These are phyloP conservation scores for Wickerhamomyces tratensis DNA, from an alignment of 805 yeast genomes.

Conservation along the genomic window DNA sequence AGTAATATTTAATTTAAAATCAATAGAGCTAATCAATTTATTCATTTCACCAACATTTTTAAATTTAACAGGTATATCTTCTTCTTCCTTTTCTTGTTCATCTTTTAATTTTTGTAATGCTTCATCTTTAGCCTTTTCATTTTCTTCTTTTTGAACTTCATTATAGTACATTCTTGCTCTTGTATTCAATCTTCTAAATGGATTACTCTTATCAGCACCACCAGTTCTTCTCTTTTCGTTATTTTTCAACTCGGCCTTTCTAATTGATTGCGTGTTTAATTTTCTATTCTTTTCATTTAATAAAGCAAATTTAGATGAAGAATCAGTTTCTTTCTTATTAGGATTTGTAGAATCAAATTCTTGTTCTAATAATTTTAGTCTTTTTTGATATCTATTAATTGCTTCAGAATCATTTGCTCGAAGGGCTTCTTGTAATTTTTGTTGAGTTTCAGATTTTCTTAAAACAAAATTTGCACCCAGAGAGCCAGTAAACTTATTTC, in stretches of 20 bases:
- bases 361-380: constrained; percentile 30
- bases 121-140: constrained; percentile 47
- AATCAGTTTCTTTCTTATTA: constrained; percentile 27
- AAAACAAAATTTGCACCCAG: constrained; percentile 71
- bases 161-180: constrained; percentile 75
- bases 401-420: constrained; percentile 41
- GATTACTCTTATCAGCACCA: constrained; percentile 49
- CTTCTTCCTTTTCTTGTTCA: constrained; percentile 30
- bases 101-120: constrained; percentile 36
- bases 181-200: constrained; percentile 85
- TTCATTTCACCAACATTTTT: constrained; percentile 52
- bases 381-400: constrained; percentile 35
- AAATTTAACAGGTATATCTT: constrained; percentile 35
- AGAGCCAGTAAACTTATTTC: constrained; percentile 50
- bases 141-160: constrained; percentile 42
- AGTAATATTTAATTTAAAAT: constrained; percentile 28
- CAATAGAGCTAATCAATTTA: constrained; percentile 33
- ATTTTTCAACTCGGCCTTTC: constrained; percentile 68
- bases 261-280: constrained; percentile 64
- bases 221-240: constrained; percentile 41
- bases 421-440: constrained; percentile 65
- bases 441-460: constrained; percentile 60
- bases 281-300: constrained; percentile 57
- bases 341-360: constrained; percentile 23
- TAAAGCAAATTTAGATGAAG: constrained; percentile 18